Conservation (phyloP, 2,329 filamentous ascomycete species). For the Fusarium burgessii region DNA sequence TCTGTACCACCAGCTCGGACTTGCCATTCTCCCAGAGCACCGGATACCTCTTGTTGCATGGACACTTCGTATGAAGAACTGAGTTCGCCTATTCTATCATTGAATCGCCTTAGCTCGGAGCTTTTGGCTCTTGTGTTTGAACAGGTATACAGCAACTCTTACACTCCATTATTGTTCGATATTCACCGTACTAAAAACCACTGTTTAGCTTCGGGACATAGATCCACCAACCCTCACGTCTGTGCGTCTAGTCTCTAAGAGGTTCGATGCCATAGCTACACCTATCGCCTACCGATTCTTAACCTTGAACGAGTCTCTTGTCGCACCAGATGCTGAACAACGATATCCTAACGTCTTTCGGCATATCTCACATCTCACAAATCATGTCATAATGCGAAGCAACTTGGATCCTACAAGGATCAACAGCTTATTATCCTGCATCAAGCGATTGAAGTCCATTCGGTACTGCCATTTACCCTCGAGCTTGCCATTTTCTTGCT, state of each 20-base stretch:
- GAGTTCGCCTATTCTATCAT: constrained; percentile 20
- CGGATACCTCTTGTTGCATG: constrained; percentile 38
- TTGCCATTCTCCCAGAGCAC: constrained; percentile 16
- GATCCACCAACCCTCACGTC: constrained; percentile 51
- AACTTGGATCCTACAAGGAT: constrained; percentile 55
- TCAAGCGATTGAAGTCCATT: constrained; percentile 54
- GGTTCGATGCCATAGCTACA: constrained; percentile 56
- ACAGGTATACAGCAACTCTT: constrained; percentile 50
- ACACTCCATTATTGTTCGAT: neutral
- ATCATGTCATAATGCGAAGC: constrained; percentile 56
- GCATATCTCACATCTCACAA: constrained; percentile 55
- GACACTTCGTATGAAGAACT: constrained; percentile 25
- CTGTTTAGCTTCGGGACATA: constrained; percentile 54
- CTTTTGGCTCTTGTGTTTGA: constrained; percentile 57
- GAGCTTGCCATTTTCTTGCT: constrained; percentile 6
- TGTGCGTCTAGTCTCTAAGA: constrained; percentile 54
- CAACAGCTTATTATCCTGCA: constrained; percentile 51
- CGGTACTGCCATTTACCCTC: constrained; percentile 49
- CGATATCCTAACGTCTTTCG: constrained; percentile 50
- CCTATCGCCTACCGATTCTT: constrained; percentile 58
- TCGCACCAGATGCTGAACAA: constrained; percentile 50
- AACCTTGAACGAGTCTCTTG: constrained; percentile 53
- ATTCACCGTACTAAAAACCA: constrained; percentile 24
- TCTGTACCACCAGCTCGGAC: constrained; percentile 24
- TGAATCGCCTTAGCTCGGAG: constrained; percentile 57